Percentiles rank a stretch among this genome's conserved stretches.
Evolutionary conservation across 768 basidiomycete genomes (phyloP).

Genomic region (Suillus occidentalis): DNA sequence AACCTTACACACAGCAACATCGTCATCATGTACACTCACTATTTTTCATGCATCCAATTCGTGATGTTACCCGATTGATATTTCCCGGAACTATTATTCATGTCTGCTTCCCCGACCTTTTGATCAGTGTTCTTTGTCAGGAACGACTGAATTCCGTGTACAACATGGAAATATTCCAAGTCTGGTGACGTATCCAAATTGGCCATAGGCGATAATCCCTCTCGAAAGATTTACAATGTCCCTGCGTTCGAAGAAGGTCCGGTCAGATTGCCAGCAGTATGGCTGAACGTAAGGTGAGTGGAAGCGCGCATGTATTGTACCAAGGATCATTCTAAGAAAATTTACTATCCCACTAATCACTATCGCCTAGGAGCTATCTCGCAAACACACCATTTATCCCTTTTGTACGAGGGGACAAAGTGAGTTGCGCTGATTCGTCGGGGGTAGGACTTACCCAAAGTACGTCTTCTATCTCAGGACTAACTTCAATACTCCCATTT

Average conservation of each 20-base stretch:
- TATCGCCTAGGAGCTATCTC: neutral
- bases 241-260: neutral
- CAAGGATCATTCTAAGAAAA: neutral
- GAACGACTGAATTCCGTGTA: neutral
- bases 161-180: neutral
- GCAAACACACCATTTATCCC: neutral
- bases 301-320: neutral
- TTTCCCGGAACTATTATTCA: neutral
- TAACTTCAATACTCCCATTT: conserved; percentile 3
- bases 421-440: neutral
- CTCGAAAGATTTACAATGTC: neutral
- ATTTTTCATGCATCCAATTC: neutral
- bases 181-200: neutral
- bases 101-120: neutral
- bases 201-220: neutral
- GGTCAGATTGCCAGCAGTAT: neutral
- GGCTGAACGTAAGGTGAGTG: neutral
- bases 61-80: neutral
- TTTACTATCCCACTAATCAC: neutral
- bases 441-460: neutral
- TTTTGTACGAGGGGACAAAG: neutral
- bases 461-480: neutral
- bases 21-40: neutral
- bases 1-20: neutral
- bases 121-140: neutral